Evolutionary conservation across 73 alveolate species (phyloP).

Genomic region (Tetrahymena elliotti): DNA sequence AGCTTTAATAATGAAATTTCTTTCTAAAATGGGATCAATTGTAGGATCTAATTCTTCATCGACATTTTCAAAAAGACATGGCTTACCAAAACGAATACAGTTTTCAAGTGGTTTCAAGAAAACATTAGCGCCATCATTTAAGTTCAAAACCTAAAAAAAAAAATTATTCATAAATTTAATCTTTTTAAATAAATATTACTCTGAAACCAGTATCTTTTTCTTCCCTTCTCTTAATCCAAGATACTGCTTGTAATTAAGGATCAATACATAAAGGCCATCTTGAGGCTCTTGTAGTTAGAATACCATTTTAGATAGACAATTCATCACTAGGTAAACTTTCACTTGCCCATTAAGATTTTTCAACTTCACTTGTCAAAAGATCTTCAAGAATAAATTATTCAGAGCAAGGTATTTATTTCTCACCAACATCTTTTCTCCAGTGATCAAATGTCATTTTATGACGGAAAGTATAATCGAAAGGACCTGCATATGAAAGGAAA

Average conservation of each 20-base stretch:
- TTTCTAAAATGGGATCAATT: constrained; percentile 98
- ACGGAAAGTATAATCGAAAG: constrained; percentile 85
- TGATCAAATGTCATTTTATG: constrained; percentile 90
- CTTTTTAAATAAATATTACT: background rate
- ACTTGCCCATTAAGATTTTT: constrained; percentile 96
- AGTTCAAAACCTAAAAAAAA: background rate
- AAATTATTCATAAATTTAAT: background rate
- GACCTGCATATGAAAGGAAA: constrained; percentile 74
- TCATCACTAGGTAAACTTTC: constrained; percentile 99
- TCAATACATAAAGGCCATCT: constrained; percentile 99
- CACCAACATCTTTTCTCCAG: constrained; percentile 86
- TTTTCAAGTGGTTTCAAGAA: constrained; percentile 11
- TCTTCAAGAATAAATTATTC: constrained; percentile 92
- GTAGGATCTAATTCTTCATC: constrained; percentile 95
- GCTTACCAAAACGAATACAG: constrained; percentile 41
- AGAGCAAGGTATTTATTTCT: constrained; percentile 75
- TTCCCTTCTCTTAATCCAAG: constrained; percentile 48
- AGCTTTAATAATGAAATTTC: constrained; percentile 85
- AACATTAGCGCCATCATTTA: constrained; percentile 14
- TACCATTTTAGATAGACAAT: constrained; percentile 95
- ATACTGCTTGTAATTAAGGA: constrained; percentile 97
- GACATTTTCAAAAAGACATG: constrained; percentile 49
- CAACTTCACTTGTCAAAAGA: constrained; percentile 94
- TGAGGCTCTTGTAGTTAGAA: constrained; percentile 86
- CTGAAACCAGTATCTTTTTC: constrained; percentile 31